Base-by-base conservation (phyloP, 2,329 filamentous ascomycete genomes). In the Fusarium nisikadoi region DNA sequence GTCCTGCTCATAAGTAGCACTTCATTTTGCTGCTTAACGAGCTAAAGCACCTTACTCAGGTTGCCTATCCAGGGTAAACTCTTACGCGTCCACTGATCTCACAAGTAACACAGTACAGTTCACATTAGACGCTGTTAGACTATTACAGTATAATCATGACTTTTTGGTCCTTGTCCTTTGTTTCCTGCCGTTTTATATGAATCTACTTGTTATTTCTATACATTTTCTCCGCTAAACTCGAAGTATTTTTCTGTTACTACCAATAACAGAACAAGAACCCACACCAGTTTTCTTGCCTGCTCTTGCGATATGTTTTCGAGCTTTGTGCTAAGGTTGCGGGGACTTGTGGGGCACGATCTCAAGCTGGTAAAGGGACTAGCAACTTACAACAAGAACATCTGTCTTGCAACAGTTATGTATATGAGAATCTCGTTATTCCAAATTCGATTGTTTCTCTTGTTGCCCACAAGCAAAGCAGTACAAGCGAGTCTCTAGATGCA, bases 381-480 rank as follows among this genome's bases (percentile, higher is more conserved):
- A 58, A 45, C 50, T 65, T 53, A 60, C 29, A 58, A 35, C 39
- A 29, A 41, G 36, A 57, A 43, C 33, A n/a, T 36, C 41, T 60
- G 42, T 57, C 53, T 31, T 35, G 47, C 50, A 33, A 64, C 39
- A 57, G 23, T 52, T 31, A 17, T 42, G 39, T 33, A 50, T 36
- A 63, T 68, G 17, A 64, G 38, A 65, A 59, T 64, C 35, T 68
- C 43, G 25, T 63, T 47, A 16, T 41, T 29, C 19, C 45, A 35
- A 36, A 27, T 35, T 58, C 38, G 1, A 16, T 41, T 29, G 17
- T 35, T 54, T 49, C 14, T 27, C 27, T 62, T 20, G 10, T 23
- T 36, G 7, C 8, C 50, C 23, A 23, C 35, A 42, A 33, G 35
- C 33, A 42, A 36, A 53, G 35, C 33, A 58, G 27, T 29, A 39